Base-by-base conservation (phyloP, 2,329 filamentous ascomycete genomes). In the Chrysoporthe cubensis region DNA sequence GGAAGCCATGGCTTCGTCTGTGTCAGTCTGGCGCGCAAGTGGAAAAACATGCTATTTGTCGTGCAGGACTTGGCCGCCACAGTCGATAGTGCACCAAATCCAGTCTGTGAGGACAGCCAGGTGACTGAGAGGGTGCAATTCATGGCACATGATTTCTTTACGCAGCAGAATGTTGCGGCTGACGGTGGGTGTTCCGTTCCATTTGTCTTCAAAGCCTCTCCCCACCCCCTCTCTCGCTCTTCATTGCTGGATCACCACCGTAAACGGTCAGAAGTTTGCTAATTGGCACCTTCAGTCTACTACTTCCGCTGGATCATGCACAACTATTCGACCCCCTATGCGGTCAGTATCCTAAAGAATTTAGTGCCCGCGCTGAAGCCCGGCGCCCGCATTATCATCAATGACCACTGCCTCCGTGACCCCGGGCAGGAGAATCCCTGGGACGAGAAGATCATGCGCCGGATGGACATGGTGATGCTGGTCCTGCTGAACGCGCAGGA, bases 271-370 rank as follows among this genome's bases (percentile, higher is more conserved):
- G 16, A 9, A 6, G 7, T 7, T 5, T 54, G 50, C 50, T 26
- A 54, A 42, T 7, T 16, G 37, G 9, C 6, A 9, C 37, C 16
- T 16, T 21, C 62, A 82, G 79, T 88, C 21, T 90, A 88, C 76
- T 81, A 85, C 71, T 83, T 88, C 75, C 84, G 86, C 60, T 84
- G 83, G 81, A 88, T 90, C 70, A 76, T 90, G 8, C 87, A 90
- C 74, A 88, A 90, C 76, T 87, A 87, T 78, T 83, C 86, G 0
- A 86, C 86, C 16, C 80, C 81, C 2, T 84, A 86, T 65, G 81
- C 82, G 4, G 73, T 83, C 57, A 78, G 79, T 57, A 83, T 88
- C 50, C 76, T 85, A 48, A 79, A 80, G 69, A 82, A 81, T 26
- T 78, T 89, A 9, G 76, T 87, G 2, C 85, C 86, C 1, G 82